These are phyloP conservation scores for Angophora floribunda DNA, from an alignment of 345 rosid species.

Conservation along the genomic window DNA sequence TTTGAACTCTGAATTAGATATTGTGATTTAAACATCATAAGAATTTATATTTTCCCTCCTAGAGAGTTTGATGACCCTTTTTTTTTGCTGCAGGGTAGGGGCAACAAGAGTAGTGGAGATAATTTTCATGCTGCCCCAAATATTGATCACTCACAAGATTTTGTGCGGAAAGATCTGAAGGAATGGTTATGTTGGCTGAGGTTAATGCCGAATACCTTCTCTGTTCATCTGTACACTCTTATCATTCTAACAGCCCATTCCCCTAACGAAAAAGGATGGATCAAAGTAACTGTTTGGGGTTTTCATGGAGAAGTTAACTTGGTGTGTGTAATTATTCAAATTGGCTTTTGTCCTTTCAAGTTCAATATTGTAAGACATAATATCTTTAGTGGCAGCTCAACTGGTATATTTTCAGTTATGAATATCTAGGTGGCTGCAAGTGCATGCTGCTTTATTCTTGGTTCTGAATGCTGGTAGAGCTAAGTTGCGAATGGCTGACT, in stretches of 20 bases:
- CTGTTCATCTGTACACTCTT: neutral
- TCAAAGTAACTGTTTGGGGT: neutral
- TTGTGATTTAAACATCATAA: neutral
- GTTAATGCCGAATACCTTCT: slow-evolving; percentile 13
- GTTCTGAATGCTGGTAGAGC: neutral
- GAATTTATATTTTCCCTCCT: neutral
- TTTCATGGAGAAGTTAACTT: neutral
- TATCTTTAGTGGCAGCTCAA: neutral
- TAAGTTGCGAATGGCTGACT: neutral
- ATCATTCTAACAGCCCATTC: neutral
- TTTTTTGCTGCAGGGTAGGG: slow-evolving; percentile 59
- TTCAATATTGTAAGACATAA: neutral
- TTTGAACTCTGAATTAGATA: neutral
- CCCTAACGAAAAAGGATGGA: neutral
- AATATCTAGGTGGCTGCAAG: neutral
- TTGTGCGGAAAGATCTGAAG: slow-evolving; percentile 85
- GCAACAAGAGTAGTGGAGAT: slow-evolving; percentile 98
- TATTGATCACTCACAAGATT: slow-evolving; percentile 97
- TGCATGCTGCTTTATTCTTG: neutral
- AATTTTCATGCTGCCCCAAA: slow-evolving; percentile 98
- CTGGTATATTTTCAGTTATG: neutral
- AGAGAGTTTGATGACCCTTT: neutral
- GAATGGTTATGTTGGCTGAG: slow-evolving; percentile 97
- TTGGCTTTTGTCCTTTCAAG: neutral
- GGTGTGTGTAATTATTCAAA: neutral